Percentiles rank a stretch among this genome's conserved stretches.
phyloP scores from a whole-genome alignment of 2,329 filamentous ascomycete species.

The Hymenoscyphus infarciens region DNA sequence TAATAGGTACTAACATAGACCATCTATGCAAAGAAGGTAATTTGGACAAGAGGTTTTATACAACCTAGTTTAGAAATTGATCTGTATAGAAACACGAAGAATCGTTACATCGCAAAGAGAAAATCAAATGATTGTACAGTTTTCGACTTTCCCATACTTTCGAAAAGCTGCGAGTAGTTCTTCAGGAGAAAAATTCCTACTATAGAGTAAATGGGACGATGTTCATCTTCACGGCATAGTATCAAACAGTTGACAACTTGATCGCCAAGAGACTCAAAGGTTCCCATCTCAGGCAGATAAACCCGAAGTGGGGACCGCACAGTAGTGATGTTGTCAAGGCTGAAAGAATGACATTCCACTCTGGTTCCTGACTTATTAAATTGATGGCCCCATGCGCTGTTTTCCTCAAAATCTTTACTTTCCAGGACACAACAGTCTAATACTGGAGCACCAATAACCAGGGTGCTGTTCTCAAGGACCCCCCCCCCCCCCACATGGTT shows the following conservation, averaged over 20 bases:
- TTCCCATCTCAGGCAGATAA: not conserved
- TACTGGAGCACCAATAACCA: not conserved
- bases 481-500: not conserved
- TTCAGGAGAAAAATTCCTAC: not conserved
- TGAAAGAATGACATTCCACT: accelerated
- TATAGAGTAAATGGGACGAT: not conserved
- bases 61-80: no score
- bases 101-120: no score
- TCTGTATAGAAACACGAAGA: no score
- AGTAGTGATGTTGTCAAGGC: not conserved
- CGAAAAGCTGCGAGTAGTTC: no score
- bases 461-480: not conserved
- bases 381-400: no score
- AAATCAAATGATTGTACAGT: no score
- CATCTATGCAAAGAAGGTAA: no score
- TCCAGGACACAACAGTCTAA: not conserved
- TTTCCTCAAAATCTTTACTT: no score
- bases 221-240: not conserved
- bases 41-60: no score
- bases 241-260: not conserved
- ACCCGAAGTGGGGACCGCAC: not conserved
- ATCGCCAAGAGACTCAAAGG: not conserved
- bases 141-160: no score
- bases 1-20: no score
- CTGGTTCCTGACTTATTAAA: not conserved